Evolutionary conservation across 257 asterid genomes (phyloP).

Genomic region (Solanum virginianum): DNA sequence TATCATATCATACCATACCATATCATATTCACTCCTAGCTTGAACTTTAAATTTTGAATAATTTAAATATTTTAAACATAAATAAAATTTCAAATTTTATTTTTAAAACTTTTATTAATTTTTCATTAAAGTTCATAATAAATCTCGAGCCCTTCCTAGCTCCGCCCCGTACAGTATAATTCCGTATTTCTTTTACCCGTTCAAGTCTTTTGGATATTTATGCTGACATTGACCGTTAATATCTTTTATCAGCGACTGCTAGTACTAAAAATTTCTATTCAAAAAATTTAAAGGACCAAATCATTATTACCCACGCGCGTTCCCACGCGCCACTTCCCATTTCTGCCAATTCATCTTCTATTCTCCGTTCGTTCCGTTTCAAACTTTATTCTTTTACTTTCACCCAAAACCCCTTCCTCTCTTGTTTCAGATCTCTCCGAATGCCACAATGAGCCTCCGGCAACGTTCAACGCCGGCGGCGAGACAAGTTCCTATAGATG

Average conservation of each 20-base stretch:
- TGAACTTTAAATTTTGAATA: no score
- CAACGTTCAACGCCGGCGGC: slow-evolving; percentile 23
- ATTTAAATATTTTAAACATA: no score
- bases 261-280: background rate
- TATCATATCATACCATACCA: no score
- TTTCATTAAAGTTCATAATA: no score
- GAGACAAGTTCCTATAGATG: slow-evolving; percentile 4
- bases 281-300: background rate
- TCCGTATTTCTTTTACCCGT: background rate
- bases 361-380: background rate
- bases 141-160: no score
- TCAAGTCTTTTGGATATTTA: background rate
- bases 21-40: no score
- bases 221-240: background rate
- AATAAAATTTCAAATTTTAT: no score
- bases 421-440: slow-evolving; percentile 14
- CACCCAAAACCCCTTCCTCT: background rate
- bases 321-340: background rate
- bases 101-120: no score
- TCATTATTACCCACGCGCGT: background rate
- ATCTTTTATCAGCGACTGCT: background rate
- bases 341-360: background rate
- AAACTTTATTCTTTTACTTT: background rate
- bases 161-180: no score
- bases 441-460: slow-evolving; percentile 49